phyloP scores from a whole-genome alignment of 441 rosid species.

The Gossypium davidsonii region DNA sequence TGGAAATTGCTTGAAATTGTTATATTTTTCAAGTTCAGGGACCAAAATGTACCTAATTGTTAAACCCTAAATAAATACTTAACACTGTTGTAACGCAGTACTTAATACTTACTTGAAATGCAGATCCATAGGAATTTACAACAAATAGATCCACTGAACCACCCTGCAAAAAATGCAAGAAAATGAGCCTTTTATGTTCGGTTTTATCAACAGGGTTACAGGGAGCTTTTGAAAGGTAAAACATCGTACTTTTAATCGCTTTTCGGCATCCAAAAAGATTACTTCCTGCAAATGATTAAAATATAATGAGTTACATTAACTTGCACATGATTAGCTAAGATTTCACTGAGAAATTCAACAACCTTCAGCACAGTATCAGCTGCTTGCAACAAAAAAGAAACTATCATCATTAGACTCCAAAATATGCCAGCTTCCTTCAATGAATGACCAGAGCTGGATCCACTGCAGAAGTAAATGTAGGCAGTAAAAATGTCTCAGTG shows the following conservation, averaged over 20 bases:
- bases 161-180: conserved; percentile 44
- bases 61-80: background rate
- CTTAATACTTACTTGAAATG: conserved; percentile 59
- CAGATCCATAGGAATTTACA: conserved; percentile 82
- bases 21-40: too few relatives aligned
- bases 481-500: conserved; percentile 12
- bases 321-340: conserved; percentile 1
- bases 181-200: background rate
- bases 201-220: background rate
- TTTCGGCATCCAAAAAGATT: conserved; percentile 55
- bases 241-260: conserved; percentile 47
- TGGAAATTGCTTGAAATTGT: too few relatives aligned
- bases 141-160: conserved; percentile 79
- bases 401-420: conserved; percentile 86
- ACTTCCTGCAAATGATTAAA: conserved; percentile 53
- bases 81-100: conserved; percentile 8
- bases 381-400: conserved; percentile 85
- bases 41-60: too few relatives aligned
- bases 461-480: conserved; percentile 42
- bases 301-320: conserved; percentile 4
- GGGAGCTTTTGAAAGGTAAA: background rate
- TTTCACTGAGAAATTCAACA: conserved; percentile 22
- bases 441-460: conserved; percentile 66
- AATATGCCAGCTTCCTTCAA: conserved; percentile 65
- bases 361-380: conserved; percentile 89